A percentile compares a stretch with the other conserved stretches of the same genome.
Conservation (phyloP, 2,329 filamentous ascomycete species). For the Xylariaceae sp. region DNA sequence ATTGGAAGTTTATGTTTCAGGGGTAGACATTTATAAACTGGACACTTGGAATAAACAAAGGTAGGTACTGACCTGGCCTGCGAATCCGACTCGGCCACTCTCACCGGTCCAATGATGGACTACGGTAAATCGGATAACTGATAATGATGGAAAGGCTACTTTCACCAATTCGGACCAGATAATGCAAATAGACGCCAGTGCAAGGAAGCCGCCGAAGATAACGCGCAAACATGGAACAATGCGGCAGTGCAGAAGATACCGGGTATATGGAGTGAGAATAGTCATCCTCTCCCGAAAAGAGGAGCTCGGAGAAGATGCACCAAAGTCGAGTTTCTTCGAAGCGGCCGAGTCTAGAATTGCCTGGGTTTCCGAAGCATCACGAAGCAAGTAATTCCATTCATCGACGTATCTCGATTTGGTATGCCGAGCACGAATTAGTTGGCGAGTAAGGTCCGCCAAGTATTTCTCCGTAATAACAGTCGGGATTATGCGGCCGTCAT, state of each 20-base stretch:
- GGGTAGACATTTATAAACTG: too few species aligned
- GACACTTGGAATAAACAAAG: background rate
- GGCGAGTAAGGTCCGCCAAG: constrained; percentile 84
- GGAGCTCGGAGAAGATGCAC: constrained; percentile 57
- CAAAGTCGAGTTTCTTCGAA: constrained; percentile 80
- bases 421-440: constrained; percentile 80
- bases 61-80: constrained; percentile 61
- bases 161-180: constrained; percentile 95
- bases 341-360: constrained; percentile 80
- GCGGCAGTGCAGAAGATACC: constrained; percentile 77
- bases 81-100: constrained; percentile 78
- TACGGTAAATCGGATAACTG: constrained; percentile 67
- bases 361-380: constrained; percentile 74
- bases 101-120: constrained; percentile 75
- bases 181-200: constrained; percentile 77
- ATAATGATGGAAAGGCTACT: constrained; percentile 75
- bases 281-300: constrained; percentile 57
- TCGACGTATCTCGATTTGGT: constrained; percentile 79
- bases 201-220: constrained; percentile 66
- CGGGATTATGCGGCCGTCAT: constrained; percentile 60
- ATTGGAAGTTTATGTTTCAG: too few species aligned
- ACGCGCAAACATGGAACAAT: constrained; percentile 71
- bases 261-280: constrained; percentile 76
- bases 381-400: constrained; percentile 82
- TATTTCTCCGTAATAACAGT: constrained; percentile 91